Percentiles rank a stretch among this genome's conserved stretches.
Conservation (phyloP, 352 stramenopile species). For the Phytopythium delawarense region DNA sequence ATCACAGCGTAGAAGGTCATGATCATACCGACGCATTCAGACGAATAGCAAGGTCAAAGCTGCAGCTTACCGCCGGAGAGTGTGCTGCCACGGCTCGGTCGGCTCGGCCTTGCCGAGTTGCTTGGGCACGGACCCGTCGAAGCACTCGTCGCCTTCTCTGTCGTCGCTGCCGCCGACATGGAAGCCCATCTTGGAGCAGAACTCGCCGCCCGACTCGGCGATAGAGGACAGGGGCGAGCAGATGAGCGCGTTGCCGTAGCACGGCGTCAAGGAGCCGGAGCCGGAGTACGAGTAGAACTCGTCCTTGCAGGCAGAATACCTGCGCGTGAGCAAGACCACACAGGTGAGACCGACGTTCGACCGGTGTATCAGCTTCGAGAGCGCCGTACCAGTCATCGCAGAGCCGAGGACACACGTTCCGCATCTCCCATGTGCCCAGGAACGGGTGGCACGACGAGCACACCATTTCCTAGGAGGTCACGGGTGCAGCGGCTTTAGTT, state of each 20-base stretch:
- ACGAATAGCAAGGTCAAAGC: background rate
- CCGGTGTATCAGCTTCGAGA: background rate
- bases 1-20: background rate
- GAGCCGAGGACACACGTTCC: constrained; percentile 63
- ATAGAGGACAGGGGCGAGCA: constrained; percentile 71
- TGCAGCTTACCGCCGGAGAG: constrained; percentile 27
- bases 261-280: constrained; percentile 55
- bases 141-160: constrained; percentile 71
- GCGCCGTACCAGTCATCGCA: constrained; percentile 64
- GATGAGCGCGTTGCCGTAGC: constrained; percentile 80
- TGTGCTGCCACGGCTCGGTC: constrained; percentile 48
- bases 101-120: constrained; percentile 50
- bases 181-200: constrained; percentile 79
- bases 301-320: constrained; percentile 53
- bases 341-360: background rate
- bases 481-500: background rate
- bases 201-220: constrained; percentile 43
- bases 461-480: constrained; percentile 51
- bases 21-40: background rate
- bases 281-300: constrained; percentile 75
- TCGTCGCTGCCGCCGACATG: constrained; percentile 64
- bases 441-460: constrained; percentile 81
- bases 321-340: constrained; percentile 1
- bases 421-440: constrained; percentile 71
- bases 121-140: constrained; percentile 71